These are phyloP conservation scores for Aspergillus udagawae DNA, from an alignment of 2,329 filamentous ascomycete species.

Conservation along the genomic window DNA sequence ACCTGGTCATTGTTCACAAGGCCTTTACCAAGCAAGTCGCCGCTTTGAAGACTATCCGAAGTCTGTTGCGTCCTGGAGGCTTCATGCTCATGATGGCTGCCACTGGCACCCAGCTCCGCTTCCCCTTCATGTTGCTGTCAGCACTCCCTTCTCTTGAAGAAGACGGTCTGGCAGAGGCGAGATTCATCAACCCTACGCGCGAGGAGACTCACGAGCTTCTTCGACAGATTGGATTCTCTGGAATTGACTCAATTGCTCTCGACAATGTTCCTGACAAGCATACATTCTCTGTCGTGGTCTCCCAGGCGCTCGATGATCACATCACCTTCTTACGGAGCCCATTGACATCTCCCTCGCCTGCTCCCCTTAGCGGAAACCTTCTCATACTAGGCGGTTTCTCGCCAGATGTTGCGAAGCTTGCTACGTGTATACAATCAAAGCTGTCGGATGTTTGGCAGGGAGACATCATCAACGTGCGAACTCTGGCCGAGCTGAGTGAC, in stretches of 20 bases:
- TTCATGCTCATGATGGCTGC: slow-evolving; percentile 5
- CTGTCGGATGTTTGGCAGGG: slow-evolving; percentile 40
- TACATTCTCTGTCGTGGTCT: slow-evolving; percentile 8
- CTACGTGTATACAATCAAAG: background rate
- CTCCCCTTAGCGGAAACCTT: background rate
- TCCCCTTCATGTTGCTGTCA: slow-evolving; percentile 4
- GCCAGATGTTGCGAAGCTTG: background rate
- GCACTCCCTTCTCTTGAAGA: background rate
- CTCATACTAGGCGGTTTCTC: slow-evolving; percentile 3
- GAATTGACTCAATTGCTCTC: slow-evolving; percentile 4
- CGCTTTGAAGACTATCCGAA: slow-evolving; percentile 1
- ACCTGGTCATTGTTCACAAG: slow-evolving; percentile 6
- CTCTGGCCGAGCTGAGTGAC: slow-evolving; percentile 1
- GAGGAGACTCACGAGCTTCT: slow-evolving; percentile 5
- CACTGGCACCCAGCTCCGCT: slow-evolving; percentile 3
- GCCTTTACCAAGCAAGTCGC: slow-evolving; percentile 1
- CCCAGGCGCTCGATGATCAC: slow-evolving; percentile 5
- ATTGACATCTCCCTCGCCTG: slow-evolving; percentile 3
- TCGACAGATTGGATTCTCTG: slow-evolving; percentile 6
- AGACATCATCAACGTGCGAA: slow-evolving; percentile 2
- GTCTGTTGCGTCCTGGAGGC: slow-evolving; percentile 2
- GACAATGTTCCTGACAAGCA: slow-evolving; percentile 7
- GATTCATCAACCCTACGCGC: slow-evolving; percentile 1
- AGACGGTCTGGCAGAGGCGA: background rate
- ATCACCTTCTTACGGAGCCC: slow-evolving; percentile 2